A percentile compares a stretch with the other conserved stretches of the same genome.
phyloP scores from a whole-genome alignment of 257 asterid genomes.

The Echium plantagineum region DNA sequence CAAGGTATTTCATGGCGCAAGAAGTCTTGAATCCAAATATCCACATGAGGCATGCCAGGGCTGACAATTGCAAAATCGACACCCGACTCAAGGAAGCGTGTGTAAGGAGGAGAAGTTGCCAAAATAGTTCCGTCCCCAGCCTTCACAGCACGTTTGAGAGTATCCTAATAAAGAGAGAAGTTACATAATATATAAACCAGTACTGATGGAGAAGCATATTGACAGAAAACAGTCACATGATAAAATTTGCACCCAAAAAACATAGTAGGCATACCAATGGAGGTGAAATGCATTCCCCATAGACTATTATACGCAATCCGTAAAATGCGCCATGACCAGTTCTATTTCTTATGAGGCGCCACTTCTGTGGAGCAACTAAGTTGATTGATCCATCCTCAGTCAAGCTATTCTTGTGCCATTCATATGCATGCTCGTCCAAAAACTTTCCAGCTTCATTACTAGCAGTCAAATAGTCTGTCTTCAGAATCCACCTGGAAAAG shows the following conservation, averaged over 20 bases:
- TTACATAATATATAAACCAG: neutral
- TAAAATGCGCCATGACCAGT: conserved; percentile 86
- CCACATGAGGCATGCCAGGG: conserved; percentile 64
- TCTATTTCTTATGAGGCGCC: conserved; percentile 76
- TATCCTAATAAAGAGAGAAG: conserved; percentile 44
- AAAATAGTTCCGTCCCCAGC: conserved; percentile 84
- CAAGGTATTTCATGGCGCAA: conserved; percentile 68
- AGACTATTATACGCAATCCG: conserved; percentile 63
- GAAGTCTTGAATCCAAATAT: conserved; percentile 84
- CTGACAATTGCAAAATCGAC: conserved; percentile 70
- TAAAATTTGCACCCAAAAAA: neutral
- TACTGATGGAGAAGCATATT: neutral
- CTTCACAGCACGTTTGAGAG: conserved; percentile 73
- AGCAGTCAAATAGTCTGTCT: conserved; percentile 72
- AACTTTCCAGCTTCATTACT: conserved; percentile 64
- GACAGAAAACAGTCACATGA: neutral
- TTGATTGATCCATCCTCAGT: conserved; percentile 87
- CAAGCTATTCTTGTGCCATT: conserved; percentile 71
- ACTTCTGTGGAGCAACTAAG: conserved; percentile 89
- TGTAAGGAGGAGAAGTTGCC: conserved; percentile 91
- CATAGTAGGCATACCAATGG: conserved; percentile 45
- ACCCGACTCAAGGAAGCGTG: conserved; percentile 55
- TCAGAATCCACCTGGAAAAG: conserved; percentile 82
- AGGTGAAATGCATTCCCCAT: conserved; percentile 93
- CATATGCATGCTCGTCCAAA: conserved; percentile 65